Evolutionary conservation across 2,329 filamentous ascomycete genomes (phyloP), one percentile per base, ranked within the genome.

Genomic region (Aaosphaeria pasadenensis): DNA sequence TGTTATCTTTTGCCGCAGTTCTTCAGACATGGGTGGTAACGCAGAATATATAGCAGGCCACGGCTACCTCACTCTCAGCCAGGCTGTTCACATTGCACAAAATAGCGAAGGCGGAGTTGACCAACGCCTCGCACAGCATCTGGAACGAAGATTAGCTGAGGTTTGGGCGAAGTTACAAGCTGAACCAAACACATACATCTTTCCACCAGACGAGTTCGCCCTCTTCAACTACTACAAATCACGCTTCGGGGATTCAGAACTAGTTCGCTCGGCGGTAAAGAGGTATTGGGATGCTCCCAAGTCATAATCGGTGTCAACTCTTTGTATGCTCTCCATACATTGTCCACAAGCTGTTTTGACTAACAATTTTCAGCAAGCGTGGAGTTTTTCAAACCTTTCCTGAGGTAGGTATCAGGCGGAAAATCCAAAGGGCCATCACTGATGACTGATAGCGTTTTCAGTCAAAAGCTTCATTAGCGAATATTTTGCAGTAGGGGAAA

Each of bases 201-300:
- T 95, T 75, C 83, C 77, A 32, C 77, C 80, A 53, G 84, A 89
- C 69, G 89, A 95, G 71, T 95, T 94, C 62, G 83, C 88, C 46
- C 79, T 95, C 51, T 91, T 95, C 81, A 95, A 94, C 75, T 92
- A 86, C 70, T 92, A 87, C 69, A 85, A 88, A 53, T 71, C 80
- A 53, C 81, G 86, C 7, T 90, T 87, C 63, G 67, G 74, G 30
- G 80, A 81, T 50, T 73, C 72, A 11, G 63, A 70, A 29, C 61
- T 80, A 43, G 75, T 79, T 24, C 75, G 76, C 57, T 71, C 70
- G 44, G 80, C 80, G 7, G 77, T 82, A 44, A 77, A 74, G 52
- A 77, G 80, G 11, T 84, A 79, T 62, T 84, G 81, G 81, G 17
- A 24, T 24, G 17, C 17, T 24, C 17, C 17, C 17, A 24, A 24